Evolutionary conservation across 441 rosid species (phyloP), one percentile per base, ranked within the genome.

Genomic region (Cnidoscolus chayamansa): DNA sequence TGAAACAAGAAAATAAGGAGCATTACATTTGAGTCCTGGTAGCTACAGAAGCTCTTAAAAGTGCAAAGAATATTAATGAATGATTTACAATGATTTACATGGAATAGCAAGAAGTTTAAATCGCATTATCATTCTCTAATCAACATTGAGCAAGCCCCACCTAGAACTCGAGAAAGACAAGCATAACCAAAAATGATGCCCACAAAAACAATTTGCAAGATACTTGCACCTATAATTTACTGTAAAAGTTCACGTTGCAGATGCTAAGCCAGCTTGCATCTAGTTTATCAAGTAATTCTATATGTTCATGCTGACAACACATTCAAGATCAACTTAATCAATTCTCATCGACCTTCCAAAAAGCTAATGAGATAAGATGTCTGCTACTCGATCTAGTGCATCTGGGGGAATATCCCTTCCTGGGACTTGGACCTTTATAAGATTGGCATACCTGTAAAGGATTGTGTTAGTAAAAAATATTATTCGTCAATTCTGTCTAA

Each of bases 341-440:
- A 58, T 54, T 59, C 50, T 49, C n/a, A 47, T 12, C 25, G 25
- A 25, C 25, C 48, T 58, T 31, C 64, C 35, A n/a, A 30, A 63
- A 51, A 65, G 71, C 83, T 83, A 89, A 25, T 55, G 87, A 62
- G 88, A 81, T 77, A 91, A 74, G 74, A 90, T 81, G 49, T 87
- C 89, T 2, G 84, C 71, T 68, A 94, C 78, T 74, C 87, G 92
- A 51, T 81, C 81, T 57, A 75, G 86, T 67, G 93, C 96, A 78
- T 89, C 97, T 2, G 78, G 66, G 25, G 96, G 96, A 72, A 90
- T 81, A 61, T 93, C 96, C 78, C 97, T 89, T 82, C 97, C 96
- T 0, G 96, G 93, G 63, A 93, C 93, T 57, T 78, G 77, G 74
- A 91, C 89, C 77, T 84, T 88, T 12, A 88, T 76, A 70, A 93